phyloP scores from a whole-genome alignment of 2,329 filamentous ascomycete genomes.

The Elsinoe ampelina region DNA sequence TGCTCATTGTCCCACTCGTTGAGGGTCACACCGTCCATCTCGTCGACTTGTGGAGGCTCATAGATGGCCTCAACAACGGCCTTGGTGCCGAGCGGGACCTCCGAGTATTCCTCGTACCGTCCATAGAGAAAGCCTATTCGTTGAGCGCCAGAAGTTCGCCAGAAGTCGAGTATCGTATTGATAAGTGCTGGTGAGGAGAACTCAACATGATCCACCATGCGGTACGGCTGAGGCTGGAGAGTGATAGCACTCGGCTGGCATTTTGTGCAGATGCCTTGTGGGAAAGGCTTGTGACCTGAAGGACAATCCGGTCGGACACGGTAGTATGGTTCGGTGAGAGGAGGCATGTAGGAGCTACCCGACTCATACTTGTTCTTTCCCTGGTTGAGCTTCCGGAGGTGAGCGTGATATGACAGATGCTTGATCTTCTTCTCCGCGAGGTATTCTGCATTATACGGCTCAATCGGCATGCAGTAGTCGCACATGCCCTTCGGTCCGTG shows the following conservation, averaged over 20 bases:
- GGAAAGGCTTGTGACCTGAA: slow-evolving; percentile 85
- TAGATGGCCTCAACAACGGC: slow-evolving; percentile 96
- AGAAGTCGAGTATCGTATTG: slow-evolving; percentile 83
- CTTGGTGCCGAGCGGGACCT: slow-evolving; percentile 89
- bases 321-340: slow-evolving; percentile 85
- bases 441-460: slow-evolving; percentile 85
- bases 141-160: slow-evolving; percentile 77
- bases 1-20: slow-evolving; percentile 77
- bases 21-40: slow-evolving; percentile 78
- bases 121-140: slow-evolving; percentile 87
- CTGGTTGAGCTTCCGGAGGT: slow-evolving; percentile 89
- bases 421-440: slow-evolving; percentile 97
- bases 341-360: slow-evolving; percentile 91
- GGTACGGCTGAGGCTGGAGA: slow-evolving; percentile 82
- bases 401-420: slow-evolving; percentile 90
- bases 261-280: slow-evolving; percentile 94
- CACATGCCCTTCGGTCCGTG: slow-evolving; percentile 98
- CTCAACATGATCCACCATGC: slow-evolving; percentile 97
- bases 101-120: slow-evolving; percentile 78
- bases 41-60: slow-evolving; percentile 83
- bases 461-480: slow-evolving; percentile 95
- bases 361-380: slow-evolving; percentile 93
- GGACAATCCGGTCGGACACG: slow-evolving; percentile 83
- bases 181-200: slow-evolving; percentile 79
- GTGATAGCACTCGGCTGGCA: slow-evolving; percentile 97